phyloP scores from a whole-genome alignment of 78 protist genomes.

The Emiliania huxleyi region DNA sequence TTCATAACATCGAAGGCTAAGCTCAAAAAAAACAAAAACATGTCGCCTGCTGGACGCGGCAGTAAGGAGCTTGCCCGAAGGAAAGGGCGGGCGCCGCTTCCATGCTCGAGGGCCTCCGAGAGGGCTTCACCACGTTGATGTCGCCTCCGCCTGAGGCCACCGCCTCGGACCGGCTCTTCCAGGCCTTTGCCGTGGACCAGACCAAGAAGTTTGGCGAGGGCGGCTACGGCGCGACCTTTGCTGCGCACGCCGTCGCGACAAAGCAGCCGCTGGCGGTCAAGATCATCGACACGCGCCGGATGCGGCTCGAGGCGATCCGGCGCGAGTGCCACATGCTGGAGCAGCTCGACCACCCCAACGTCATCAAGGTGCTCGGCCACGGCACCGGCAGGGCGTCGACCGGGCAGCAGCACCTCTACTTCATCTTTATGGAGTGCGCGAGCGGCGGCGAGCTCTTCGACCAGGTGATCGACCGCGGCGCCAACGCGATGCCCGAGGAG shows the following conservation, averaged over 20 bases:
- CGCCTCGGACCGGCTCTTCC: neutral
- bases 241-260: neutral
- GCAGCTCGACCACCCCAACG: neutral
- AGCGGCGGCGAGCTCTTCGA: conserved; percentile 69
- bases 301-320: neutral
- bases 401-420: conserved; percentile 35
- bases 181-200: neutral
- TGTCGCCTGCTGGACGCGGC: too few relatives aligned
- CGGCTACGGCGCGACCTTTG: neutral
- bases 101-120: neutral
- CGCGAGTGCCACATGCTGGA: neutral
- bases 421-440: conserved; percentile 57
- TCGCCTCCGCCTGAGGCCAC: neutral
- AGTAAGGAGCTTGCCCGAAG: too few relatives aligned
- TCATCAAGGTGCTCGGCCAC: neutral
- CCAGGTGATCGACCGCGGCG: conserved; percentile 27
- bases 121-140: neutral
- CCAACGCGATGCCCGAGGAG: conserved; percentile 33
- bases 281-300: neutral
- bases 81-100: too few relatives aligned
- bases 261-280: neutral
- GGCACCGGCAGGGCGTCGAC: neutral
- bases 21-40: too few relatives aligned
- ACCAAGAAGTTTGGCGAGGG: neutral
- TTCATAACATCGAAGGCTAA: too few relatives aligned